Evolutionary conservation across 1,139 yeast species (phyloP), one percentile per base, ranked within the genome.

Genomic region (Pneumocystis murina): DNA sequence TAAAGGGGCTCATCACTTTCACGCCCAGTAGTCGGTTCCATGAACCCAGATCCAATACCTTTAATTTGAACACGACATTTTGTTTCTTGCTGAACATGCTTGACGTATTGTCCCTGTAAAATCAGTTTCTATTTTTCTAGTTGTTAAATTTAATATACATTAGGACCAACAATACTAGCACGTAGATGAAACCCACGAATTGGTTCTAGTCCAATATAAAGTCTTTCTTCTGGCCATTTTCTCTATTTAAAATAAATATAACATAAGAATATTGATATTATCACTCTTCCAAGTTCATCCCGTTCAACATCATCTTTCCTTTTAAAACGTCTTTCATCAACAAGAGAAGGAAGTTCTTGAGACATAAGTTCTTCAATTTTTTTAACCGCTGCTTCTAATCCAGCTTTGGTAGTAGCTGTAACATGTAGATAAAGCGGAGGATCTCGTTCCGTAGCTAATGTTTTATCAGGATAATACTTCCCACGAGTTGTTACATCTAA

Each of bases 21-120:
- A 39, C 65, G 63, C 4, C 73, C 74, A 14, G 76, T 73, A 33
- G 67, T 65, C 55, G 70, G 66, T 59, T 75, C 77, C 43, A 72
- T 62, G 65, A 70, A 75, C 3, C 75, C 75, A 7, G 77, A 73
- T 20, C 77, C 77, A 24, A 70, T 67, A n/a, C 78, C 78, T 65
- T 74, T 75, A 60, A 76, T 68, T 62, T 71, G 75, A 14, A 75
- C 74, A 17, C 72, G 67, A 59, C 74, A 70, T 3, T 73, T 74
- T 1, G 78, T 74, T 59, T 72, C 76, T 41, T 62, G 64, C 62
- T 70, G 72, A 57, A 75, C 74, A 66, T 76, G 78, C 68, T 75
- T 75, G 59, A 76, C 73, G 64, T 76, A 75, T 61, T 71, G 73
- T n/a, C 76, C 77, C 14, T 65, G 63, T n/a, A 55, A 59, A 48